phyloP scores from a whole-genome alignment of 768 basidiomycete species.

The Mycena rosella region DNA sequence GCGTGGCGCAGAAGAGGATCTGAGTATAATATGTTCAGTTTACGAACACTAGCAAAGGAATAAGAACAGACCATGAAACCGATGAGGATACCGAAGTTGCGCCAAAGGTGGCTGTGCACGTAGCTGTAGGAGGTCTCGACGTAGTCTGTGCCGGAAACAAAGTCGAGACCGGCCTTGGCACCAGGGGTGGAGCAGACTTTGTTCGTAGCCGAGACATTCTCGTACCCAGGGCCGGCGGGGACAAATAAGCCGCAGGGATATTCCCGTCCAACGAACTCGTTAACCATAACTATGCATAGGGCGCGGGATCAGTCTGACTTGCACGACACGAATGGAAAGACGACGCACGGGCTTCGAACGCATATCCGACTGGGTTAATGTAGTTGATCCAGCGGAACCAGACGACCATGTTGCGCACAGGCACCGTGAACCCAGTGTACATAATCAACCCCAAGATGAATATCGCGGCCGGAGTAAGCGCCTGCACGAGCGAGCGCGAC shows the following conservation, averaged over 20 bases:
- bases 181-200: slow-evolving; percentile 60
- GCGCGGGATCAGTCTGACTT: not conserved
- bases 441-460: slow-evolving; percentile 54
- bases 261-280: slow-evolving; percentile 60
- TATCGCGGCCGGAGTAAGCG: slow-evolving; percentile 45
- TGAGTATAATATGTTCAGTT: not conserved
- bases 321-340: not conserved
- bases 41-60: not conserved
- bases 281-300: slow-evolving; percentile 49
- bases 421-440: slow-evolving; percentile 57
- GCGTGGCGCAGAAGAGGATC: slow-evolving; percentile 48
- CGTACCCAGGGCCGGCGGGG: slow-evolving; percentile 51
- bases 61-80: slow-evolving; percentile 48
- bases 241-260: slow-evolving; percentile 51
- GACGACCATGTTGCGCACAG: slow-evolving; percentile 45
- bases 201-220: slow-evolving; percentile 47
- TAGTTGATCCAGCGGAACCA: slow-evolving; percentile 52
- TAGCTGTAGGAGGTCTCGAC: slow-evolving; percentile 48
- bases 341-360: slow-evolving; percentile 51
- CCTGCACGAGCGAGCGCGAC: slow-evolving; percentile 51
- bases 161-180: slow-evolving; percentile 52
- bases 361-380: slow-evolving; percentile 59
- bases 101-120: slow-evolving; percentile 46
- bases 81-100: slow-evolving; percentile 60
- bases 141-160: slow-evolving; percentile 59